Percentiles rank a stretch among this genome's conserved stretches.
phyloP scores from a whole-genome alignment of 2,329 filamentous ascomycete genomes.

The Phialophora expanda region DNA sequence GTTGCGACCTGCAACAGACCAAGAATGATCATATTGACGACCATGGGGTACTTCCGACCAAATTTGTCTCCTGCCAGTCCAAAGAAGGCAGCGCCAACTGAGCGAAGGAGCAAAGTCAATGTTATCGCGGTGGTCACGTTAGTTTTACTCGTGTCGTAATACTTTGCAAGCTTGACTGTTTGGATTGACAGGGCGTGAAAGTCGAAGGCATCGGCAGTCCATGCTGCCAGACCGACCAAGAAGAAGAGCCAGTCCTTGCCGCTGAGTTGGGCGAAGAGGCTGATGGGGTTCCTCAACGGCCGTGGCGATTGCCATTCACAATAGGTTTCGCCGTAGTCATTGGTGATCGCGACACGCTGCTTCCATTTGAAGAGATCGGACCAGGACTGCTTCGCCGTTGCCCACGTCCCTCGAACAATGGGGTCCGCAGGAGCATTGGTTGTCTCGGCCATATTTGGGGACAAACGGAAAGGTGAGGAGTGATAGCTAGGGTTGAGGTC shows the following conservation, averaged over 20 bases:
- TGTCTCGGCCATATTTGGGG: slow-evolving; percentile 20
- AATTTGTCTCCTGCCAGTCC: slow-evolving; percentile 78
- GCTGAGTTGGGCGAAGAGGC: slow-evolving; percentile 67
- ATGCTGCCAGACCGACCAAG: slow-evolving; percentile 73
- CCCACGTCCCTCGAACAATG: slow-evolving; percentile 67
- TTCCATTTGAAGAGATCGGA: slow-evolving; percentile 74
- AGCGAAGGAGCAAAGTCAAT: slow-evolving; percentile 74
- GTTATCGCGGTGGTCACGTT: slow-evolving; percentile 77
- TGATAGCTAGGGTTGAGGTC: neutral
- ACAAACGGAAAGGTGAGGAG: neutral
- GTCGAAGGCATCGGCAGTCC: slow-evolving; percentile 83
- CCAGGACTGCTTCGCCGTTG: slow-evolving; percentile 68
- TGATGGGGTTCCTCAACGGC: slow-evolving; percentile 71
- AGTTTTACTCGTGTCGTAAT: slow-evolving; percentile 66
- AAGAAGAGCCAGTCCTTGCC: slow-evolving; percentile 76
- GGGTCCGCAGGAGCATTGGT: slow-evolving; percentile 64
- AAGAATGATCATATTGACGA: slow-evolving; percentile 76
- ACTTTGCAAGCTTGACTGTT: slow-evolving; percentile 69
- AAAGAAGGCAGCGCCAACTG: slow-evolving; percentile 75
- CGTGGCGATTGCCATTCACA: slow-evolving; percentile 72
- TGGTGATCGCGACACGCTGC: slow-evolving; percentile 70
- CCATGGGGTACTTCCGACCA: slow-evolving; percentile 84
- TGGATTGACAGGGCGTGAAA: slow-evolving; percentile 82
- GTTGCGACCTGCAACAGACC: slow-evolving; percentile 76
- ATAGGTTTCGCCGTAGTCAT: slow-evolving; percentile 67